A percentile compares a stretch with the other conserved stretches of the same genome.
These are phyloP conservation scores for Agastache rugosa DNA, from an alignment of 257 asterid genomes.

Conservation along the genomic window DNA sequence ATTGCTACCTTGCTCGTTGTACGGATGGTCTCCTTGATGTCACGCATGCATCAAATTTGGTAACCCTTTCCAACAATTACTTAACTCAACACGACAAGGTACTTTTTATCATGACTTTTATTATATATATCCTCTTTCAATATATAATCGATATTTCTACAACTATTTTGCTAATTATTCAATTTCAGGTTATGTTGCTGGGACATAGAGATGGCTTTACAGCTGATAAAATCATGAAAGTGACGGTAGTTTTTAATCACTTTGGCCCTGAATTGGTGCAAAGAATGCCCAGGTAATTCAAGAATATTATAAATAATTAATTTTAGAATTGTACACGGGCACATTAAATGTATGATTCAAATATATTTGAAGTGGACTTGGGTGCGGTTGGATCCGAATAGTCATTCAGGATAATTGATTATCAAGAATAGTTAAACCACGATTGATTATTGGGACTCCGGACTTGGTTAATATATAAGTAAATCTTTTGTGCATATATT, in stretches of 20 bases:
- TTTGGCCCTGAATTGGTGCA: slow-evolving; percentile 76
- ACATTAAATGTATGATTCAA: too few species aligned
- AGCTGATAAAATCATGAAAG: slow-evolving; percentile 66
- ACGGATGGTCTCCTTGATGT: slow-evolving; percentile 72
- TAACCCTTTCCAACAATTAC: slow-evolving; percentile 68
- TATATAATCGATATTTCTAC: too few species aligned
- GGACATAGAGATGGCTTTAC: slow-evolving; percentile 65
- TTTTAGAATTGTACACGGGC: too few species aligned
- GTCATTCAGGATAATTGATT: too few species aligned
- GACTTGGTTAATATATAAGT: too few species aligned
- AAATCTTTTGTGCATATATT: too few species aligned
- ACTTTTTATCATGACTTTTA: neutral
- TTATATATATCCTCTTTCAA: too few species aligned
- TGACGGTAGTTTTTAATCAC: slow-evolving; percentile 69
- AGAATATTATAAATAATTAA: too few species aligned
- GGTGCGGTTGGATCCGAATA: too few species aligned
- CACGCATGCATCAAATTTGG: slow-evolving; percentile 55
- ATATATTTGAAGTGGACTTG: too few species aligned
- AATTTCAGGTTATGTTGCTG: slow-evolving; percentile 69
- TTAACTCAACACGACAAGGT: slow-evolving; percentile 77
- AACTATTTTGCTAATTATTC: neutral
- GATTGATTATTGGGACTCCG: too few species aligned
- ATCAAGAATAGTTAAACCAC: too few species aligned
- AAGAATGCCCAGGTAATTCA: slow-evolving; percentile 69
- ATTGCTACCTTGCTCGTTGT: slow-evolving; percentile 61